Base-by-base conservation (phyloP, 2,329 filamentous ascomycete species). In the Trichophaea hybrida region DNA sequence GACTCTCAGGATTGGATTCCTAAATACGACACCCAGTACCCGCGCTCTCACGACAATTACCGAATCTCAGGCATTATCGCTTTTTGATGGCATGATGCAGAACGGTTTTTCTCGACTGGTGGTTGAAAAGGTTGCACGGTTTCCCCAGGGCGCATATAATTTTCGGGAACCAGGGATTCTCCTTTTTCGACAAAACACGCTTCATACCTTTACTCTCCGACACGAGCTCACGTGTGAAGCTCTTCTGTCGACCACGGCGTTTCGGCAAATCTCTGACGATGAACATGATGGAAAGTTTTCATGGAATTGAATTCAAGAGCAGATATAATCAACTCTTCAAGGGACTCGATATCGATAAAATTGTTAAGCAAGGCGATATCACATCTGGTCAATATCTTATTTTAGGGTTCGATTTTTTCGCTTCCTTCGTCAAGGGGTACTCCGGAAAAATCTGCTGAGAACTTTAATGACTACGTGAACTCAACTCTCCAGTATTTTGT, bases 151-250 rank as follows among this genome's bases (percentile, higher is more conserved):
- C n/a, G n/a, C n/a, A n/a, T n/a, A n/a, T n/a, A n/a, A n/a, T n/a
- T n/a, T n/a, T n/a, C n/a, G n/a, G n/a, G n/a, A n/a, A n/a, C n/a
- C n/a, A n/a, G n/a, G n/a, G n/a, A n/a, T n/a, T n/a, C n/a, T 31
- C 50, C 7, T 59, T 52, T 33, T 59, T 59, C n/a, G 57, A 59
- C 17, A 33, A n/a, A 31, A 55, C 57, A 7, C 6, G 50, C 7
- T 59, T 24, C 32, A 32, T 59, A 38, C 17, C 49, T 59, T 7
- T 43, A 5, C 17, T 59, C 7, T 34, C n/a, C 7, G 17, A 5
- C 37, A 6, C 7, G 5, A n/a, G n/a, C n/a, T n/a, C n/a, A n/a
- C n/a, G n/a, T 32, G 4, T 6, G 12, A n/a, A 51, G 24, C 34
- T 44, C 4, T 54, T 55, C 37, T 37, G 32, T 5, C 37, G 50